Evolutionary conservation across 768 basidiomycete species (phyloP).

Genomic region (Ramaria sp.): DNA sequence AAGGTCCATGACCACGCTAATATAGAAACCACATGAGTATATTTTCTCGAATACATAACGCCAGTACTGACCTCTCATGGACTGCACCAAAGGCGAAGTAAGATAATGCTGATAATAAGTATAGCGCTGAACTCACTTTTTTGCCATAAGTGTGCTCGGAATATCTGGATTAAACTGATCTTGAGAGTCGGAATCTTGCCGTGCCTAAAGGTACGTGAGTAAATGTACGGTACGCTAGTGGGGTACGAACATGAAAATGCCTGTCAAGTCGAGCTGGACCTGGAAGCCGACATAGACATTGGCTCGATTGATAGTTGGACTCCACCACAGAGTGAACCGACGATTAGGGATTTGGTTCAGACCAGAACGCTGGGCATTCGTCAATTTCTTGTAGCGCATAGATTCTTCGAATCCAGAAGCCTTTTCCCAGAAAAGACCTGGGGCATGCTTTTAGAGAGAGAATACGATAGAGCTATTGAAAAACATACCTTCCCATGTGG

Average conservation of each 20-base stretch:
- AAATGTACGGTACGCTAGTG: neutral
- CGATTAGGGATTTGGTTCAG: constrained; percentile 96
- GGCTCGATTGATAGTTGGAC: constrained; percentile 96
- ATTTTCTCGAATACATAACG: neutral
- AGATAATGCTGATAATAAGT: neutral
- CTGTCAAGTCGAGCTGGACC: constrained; percentile 95
- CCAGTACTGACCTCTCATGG: constrained; percentile 45
- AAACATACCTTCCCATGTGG: constrained; percentile 80
- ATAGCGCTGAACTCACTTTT: constrained; percentile 59
- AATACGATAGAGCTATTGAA: neutral
- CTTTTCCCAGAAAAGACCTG: constrained; percentile 95
- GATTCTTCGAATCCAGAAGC: constrained; percentile 95
- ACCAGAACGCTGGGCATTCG: constrained; percentile 98
- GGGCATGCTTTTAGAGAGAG: constrained; percentile 2
- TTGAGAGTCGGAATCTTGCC: constrained; percentile 97
- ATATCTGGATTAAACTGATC: constrained; percentile 98
- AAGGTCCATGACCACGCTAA: constrained; percentile 79
- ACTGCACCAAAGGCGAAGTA: constrained; percentile 30
- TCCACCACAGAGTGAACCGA: constrained; percentile 99
- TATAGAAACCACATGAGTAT: neutral
- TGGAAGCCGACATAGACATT: constrained; percentile 99
- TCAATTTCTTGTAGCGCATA: constrained; percentile 92
- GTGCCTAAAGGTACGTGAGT: constrained; percentile 43
- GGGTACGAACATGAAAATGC: constrained; percentile 69
- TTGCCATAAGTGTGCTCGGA: constrained; percentile 99